Evolutionary conservation across 495 filamentous ascomycete species (phyloP).

Genomic region (Saxophila tyrrhenica): DNA sequence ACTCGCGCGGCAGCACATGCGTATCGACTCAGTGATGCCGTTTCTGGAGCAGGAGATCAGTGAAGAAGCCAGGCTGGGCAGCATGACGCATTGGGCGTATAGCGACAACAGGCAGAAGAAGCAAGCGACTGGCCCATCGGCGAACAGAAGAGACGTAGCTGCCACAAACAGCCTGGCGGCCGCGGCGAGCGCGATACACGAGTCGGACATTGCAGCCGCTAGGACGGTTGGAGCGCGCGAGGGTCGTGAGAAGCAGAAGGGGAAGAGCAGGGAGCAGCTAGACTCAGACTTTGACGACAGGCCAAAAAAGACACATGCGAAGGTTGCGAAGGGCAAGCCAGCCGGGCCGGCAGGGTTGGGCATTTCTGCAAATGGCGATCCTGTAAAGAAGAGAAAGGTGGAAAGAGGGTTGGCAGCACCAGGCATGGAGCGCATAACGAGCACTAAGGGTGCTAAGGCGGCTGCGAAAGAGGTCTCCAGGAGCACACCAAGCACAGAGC

Average conservation of each 20-base stretch:
- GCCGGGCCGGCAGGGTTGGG: slow-evolving; percentile 28
- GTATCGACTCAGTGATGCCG: slow-evolving; percentile 72
- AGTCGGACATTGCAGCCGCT: slow-evolving; percentile 60
- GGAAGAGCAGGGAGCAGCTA: slow-evolving; percentile 32
- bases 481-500: slow-evolving; percentile 12
- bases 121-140: slow-evolving; percentile 43
- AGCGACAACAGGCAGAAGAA: slow-evolving; percentile 63
- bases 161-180: slow-evolving; percentile 54
- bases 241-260: slow-evolving; percentile 58
- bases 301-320: slow-evolving; percentile 45
- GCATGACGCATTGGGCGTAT: slow-evolving; percentile 91
- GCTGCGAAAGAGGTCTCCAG: slow-evolving; percentile 4
- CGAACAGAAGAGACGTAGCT: slow-evolving; percentile 64
- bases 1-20: slow-evolving; percentile 70
- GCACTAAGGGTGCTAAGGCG: slow-evolving; percentile 12
- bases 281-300: slow-evolving; percentile 73
- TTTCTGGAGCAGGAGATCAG: slow-evolving; percentile 82
- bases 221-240: slow-evolving; percentile 75
- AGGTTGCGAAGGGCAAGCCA: slow-evolving; percentile 51
- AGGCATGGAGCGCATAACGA: slow-evolving; percentile 9
- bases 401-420: slow-evolving; percentile 50
- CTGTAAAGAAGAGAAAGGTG: slow-evolving; percentile 65
- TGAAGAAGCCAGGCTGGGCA: slow-evolving; percentile 85
- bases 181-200: slow-evolving; percentile 56
- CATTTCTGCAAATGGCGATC: slow-evolving; percentile 22